Evolutionary conservation across 331 rosid species (phyloP).

Genomic region (Malus hybrid): DNA sequence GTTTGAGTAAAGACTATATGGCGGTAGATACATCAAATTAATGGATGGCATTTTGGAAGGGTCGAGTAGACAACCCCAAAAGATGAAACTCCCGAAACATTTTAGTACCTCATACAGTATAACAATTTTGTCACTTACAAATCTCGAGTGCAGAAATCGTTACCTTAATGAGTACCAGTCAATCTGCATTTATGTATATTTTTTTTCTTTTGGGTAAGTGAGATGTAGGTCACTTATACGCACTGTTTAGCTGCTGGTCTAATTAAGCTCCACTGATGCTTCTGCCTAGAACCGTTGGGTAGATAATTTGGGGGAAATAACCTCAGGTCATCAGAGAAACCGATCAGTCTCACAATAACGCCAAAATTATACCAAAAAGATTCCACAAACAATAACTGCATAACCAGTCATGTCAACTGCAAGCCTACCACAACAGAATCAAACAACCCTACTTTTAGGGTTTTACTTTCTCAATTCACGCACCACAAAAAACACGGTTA

Average conservation of each 20-base stretch:
- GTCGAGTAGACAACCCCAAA: too few species aligned
- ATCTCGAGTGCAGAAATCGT: too few species aligned
- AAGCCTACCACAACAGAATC: conserved; percentile 14
- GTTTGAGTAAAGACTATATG: too few species aligned
- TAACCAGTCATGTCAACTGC: conserved; percentile 32
- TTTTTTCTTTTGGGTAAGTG: too few species aligned
- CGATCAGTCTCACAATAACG: background rate
- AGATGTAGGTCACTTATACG: too few species aligned
- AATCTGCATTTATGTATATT: too few species aligned
- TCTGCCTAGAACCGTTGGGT: background rate
- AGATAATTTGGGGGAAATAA: conserved; percentile 10
- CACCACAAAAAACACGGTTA: conserved; percentile 13
- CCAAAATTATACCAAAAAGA: conserved; percentile 27
- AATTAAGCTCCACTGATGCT: background rate
- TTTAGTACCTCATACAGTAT: too few species aligned
- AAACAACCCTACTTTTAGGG: background rate
- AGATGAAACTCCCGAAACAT: too few species aligned
- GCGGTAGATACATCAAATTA: too few species aligned
- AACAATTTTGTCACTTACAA: too few species aligned
- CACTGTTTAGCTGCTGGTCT: background rate
- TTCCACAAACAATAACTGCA: conserved; percentile 29
- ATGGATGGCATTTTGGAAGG: too few species aligned
- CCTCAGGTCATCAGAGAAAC: background rate
- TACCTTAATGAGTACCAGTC: too few species aligned
- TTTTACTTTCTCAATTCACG: conserved; percentile 1